Evolutionary conservation across 2,329 filamentous ascomycete genomes (phyloP), one percentile per base, ranked within the genome.

Genomic region (Xylariales sp.): DNA sequence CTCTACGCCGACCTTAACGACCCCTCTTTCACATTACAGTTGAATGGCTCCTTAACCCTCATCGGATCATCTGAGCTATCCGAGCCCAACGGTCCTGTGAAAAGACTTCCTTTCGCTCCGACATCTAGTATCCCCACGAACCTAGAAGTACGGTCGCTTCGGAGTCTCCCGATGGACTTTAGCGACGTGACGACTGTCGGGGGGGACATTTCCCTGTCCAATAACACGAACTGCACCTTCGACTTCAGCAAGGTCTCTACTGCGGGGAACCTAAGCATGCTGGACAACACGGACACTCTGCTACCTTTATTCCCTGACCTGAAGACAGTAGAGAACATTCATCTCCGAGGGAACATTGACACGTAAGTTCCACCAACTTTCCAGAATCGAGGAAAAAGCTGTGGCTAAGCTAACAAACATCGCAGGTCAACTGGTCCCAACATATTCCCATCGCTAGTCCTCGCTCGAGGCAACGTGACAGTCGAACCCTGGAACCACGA

Each of bases 401-500:
- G 8, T 5, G 12, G 10, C 12, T 56, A 43, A 56, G n/a, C 9
- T 23, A 23, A 23, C 36, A 39, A 10, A 10, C 6, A 39, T 39
- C 36, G 8, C 36, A 8, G 41, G 8, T 46, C 55, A n/a, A 28
- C 10, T 28, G n/a, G 56, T 28, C 45, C 46, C 14, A 50, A 59
- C 14, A 50, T 59, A 39, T 59, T 59, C 10, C 56, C 56, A 9
- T 48, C 18, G 28, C 9, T 59, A 10, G 30, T 2, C 1, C 32
- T 39, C 34, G 45, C n/a, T 10, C 32, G 12, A 5, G 45, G 45
- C 0, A 41, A 3, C 18, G 45, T 59, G 3, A 41, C 14, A 16
- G n/a, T 59, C 6, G 56, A 59, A 41, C n/a, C 56, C 1, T 59
- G 56, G 56, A 59, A 59, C 28, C 5, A 3, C 3, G 56, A 59